Evolutionary conservation across 2,329 filamentous ascomycete genomes (phyloP), one percentile per base, ranked within the genome.

Genomic region (Aspergillus chevalieri): DNA sequence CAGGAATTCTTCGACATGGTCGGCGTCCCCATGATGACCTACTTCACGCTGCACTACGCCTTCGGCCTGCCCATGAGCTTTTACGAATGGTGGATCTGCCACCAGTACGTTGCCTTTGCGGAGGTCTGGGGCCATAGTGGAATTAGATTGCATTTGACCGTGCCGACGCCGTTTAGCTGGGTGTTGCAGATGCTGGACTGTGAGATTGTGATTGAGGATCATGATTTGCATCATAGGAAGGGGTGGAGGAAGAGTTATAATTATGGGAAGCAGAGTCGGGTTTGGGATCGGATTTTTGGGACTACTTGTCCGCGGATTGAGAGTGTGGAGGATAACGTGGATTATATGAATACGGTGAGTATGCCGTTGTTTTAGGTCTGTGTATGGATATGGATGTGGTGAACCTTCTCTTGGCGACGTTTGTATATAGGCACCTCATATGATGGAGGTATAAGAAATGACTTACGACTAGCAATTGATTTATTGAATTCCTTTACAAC

Each of bases 1-100:
- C 44, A 46, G 24, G 44, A 46, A 26, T 46, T 46, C 19, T 46
- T 46, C 21, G 44, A 46, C 30, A 46, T 46, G 44, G 44, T 46
- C 4, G 44, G 44, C 17, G 44, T 46, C 4, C 44, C 44, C 5
- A 36, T 46, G 19, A 46, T 46, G 44, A 46, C 44, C 19, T 46
- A 38, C 44, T 39, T 46, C 44, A 38, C 30, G 4, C 33, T 46
- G 4, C 38, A 30, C 10, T 30, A 46, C 7, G 19, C 24, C 4
- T 12, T 46, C 3, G 44, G 44, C 10, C 10, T 46, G 17, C 44
- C 44, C 21, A 36, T 46, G 21, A n/a, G 21, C 4, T 46, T 46
- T 21, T 46, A 46, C 22, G 44, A 46, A 17, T 46, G 30, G 44
- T 46, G 44, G 44, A 19, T 46, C 33, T 46, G 44, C 44, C 44